Conservation (phyloP, 495 filamentous ascomycete species). For the Penicillium egyptiacum region DNA sequence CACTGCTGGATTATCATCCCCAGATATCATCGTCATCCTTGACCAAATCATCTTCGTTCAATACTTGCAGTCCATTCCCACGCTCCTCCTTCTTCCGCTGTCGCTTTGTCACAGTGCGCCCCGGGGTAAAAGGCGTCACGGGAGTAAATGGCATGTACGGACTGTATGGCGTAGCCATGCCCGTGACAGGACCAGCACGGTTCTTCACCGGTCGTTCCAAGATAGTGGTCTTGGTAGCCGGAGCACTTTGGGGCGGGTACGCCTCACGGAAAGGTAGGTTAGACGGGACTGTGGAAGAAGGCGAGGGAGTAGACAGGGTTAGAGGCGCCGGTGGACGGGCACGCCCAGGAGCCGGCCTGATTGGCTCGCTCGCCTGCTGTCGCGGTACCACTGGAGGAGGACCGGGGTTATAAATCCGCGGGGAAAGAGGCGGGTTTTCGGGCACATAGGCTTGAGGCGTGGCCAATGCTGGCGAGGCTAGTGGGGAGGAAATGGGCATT, state of each 20-base stretch:
- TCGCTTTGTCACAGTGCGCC: conserved; percentile 66
- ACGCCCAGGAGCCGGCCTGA: conserved; percentile 23
- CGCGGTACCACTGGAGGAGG: conserved; percentile 50
- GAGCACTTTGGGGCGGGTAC: conserved; percentile 53
- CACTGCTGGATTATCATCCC: conserved; percentile 34
- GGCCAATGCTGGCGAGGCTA: conserved; percentile 50
- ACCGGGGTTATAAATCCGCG: conserved; percentile 57
- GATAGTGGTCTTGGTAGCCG: conserved; percentile 73
- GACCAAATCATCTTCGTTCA: conserved; percentile 51
- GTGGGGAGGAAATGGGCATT: conserved; percentile 57
- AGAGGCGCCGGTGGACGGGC: conserved; percentile 38
- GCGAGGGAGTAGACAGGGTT: conserved; percentile 34
- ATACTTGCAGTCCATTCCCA: conserved; percentile 39
- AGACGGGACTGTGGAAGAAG: conserved; percentile 32
- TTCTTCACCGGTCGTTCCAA: conserved; percentile 63
- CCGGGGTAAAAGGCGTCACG: conserved; percentile 82
- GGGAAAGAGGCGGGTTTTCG: conserved; percentile 55
- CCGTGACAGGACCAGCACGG: conserved; percentile 65
- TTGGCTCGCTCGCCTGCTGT: conserved; percentile 14
- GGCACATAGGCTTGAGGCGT: conserved; percentile 46
- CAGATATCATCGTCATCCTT: conserved; percentile 58
- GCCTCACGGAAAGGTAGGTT: conserved; percentile 60
- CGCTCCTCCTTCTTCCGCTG: conserved; percentile 62
- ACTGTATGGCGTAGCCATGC: conserved; percentile 77
- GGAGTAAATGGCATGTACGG: conserved; percentile 93